A percentile compares a stretch with the other conserved stretches of the same genome.
phyloP scores from a whole-genome alignment of 1,284 basidiomycete species.

The Anthracocystis panici-leucophaei region DNA sequence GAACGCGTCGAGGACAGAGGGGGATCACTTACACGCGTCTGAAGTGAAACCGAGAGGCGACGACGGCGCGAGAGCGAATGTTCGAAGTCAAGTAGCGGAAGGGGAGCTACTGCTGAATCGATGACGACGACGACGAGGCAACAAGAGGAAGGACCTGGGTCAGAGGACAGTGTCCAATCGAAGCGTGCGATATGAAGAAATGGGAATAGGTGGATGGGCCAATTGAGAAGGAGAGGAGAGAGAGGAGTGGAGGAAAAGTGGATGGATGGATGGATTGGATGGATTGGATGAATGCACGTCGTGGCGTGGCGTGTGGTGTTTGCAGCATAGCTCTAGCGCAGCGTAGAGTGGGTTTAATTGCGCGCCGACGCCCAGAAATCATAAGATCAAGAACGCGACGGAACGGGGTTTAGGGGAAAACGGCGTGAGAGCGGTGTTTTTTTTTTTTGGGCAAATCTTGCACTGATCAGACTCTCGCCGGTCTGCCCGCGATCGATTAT shows the following conservation, averaged over 20 bases:
- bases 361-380: background rate
- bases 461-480: slow-evolving; percentile 17
- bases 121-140: slow-evolving; percentile 3
- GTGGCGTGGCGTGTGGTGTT: slow-evolving; percentile 8
- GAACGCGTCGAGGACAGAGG: slow-evolving; percentile 23
- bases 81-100: slow-evolving; percentile 12
- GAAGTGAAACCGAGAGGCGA: slow-evolving; percentile 32
- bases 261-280: slow-evolving; percentile 14
- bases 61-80: slow-evolving; percentile 37
- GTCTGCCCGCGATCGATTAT: slow-evolving; percentile 11
- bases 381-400: slow-evolving; percentile 11
- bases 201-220: slow-evolving; percentile 14
- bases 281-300: slow-evolving; percentile 26
- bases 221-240: background rate
- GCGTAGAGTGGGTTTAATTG: background rate
- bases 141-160: slow-evolving; percentile 16
- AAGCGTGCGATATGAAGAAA: slow-evolving; percentile 9
- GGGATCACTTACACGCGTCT: slow-evolving; percentile 42
- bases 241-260: slow-evolving; percentile 30
- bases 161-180: slow-evolving; percentile 18
- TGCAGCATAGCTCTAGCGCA: background rate
- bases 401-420: background rate
- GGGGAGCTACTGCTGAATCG: slow-evolving; percentile 19
- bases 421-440: slow-evolving; percentile 9
- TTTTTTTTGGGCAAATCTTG: no score